Percentiles rank a stretch among this genome's conserved stretches.
Conservation (phyloP, 495 filamentous ascomycete species). For the Penicillium flavigenum region DNA sequence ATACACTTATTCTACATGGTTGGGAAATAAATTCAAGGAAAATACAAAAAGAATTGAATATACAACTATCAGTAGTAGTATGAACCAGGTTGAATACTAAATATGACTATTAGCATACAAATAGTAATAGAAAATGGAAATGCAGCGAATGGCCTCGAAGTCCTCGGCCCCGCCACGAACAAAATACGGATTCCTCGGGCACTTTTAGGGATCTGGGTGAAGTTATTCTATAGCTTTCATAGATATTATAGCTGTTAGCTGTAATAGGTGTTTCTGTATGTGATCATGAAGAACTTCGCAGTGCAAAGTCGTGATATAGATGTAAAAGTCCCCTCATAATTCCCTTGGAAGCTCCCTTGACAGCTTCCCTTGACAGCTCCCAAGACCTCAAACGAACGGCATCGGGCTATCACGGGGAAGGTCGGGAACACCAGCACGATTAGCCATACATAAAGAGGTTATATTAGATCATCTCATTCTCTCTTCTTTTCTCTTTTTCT, state of each 20-base stretch:
- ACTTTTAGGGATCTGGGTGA: slow-evolving; percentile 19
- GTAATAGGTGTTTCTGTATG: not conserved
- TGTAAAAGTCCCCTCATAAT: not conserved
- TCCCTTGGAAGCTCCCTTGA: not conserved
- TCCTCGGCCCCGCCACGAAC: slow-evolving; percentile 40
- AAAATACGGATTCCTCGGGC: slow-evolving; percentile 37
- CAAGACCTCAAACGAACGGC: not conserved
- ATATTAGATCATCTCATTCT: slow-evolving; percentile 8
- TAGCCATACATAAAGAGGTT: slow-evolving; percentile 8
- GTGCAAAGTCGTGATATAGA: not conserved
- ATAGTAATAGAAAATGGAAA: slow-evolving; percentile 16
- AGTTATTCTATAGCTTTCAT: not conserved
- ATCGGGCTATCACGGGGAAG: slow-evolving; percentile 12
- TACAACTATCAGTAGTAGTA: not conserved
- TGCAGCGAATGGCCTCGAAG: slow-evolving; percentile 31
- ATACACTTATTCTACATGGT: not conserved
- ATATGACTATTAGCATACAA: slow-evolving; percentile 1
- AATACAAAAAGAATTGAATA: not conserved
- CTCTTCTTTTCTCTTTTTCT: not conserved
- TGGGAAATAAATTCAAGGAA: not conserved
- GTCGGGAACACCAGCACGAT: slow-evolving; percentile 4
- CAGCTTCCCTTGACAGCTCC: not conserved
- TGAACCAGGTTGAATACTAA: slow-evolving; percentile 1
- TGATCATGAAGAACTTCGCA: not conserved
- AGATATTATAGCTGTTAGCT: not conserved